A percentile compares a stretch with the other conserved stretches of the same genome.
These are phyloP conservation scores for Pseudogymnoascus sp. DNA, from an alignment of 2,329 filamentous ascomycete genomes.

Conservation along the genomic window DNA sequence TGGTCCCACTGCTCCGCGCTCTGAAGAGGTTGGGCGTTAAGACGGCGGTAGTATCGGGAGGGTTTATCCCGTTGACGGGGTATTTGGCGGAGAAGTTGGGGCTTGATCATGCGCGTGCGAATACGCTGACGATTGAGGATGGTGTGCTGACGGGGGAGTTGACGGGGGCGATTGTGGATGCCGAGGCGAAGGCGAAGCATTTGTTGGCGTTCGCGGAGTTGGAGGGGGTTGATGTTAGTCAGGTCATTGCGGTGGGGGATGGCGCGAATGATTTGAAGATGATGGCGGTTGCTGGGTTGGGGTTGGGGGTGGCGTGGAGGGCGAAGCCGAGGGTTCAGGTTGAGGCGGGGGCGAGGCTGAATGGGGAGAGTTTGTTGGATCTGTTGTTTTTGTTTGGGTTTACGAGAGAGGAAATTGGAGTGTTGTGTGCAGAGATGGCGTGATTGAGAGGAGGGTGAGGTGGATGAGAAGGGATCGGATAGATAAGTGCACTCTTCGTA, in stretches of 20 bases:
- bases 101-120: constrained; percentile 82
- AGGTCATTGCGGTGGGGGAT: constrained; percentile 69
- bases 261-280: constrained; percentile 78
- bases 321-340: constrained; percentile 77
- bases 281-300: constrained; percentile 66
- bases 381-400: constrained; percentile 69
- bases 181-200: constrained; percentile 64
- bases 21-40: constrained; percentile 75
- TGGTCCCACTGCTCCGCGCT: constrained; percentile 62
- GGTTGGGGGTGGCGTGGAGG: constrained; percentile 74
- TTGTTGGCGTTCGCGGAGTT: constrained; percentile 61
- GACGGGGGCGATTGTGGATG: constrained; percentile 64
- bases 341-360: constrained; percentile 64
- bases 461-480: not conserved
- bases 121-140: constrained; percentile 64
- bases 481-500: not conserved
- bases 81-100: constrained; percentile 78
- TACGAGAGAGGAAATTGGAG: constrained; percentile 51
- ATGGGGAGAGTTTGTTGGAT: constrained; percentile 62
- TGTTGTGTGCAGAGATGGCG: not conserved
- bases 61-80: constrained; percentile 79
- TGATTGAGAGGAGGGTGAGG: not conserved
- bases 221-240: constrained; percentile 56
- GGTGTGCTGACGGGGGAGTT: constrained; percentile 63
- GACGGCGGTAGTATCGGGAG: constrained; percentile 84